Conservation (phyloP, 179 eudicot species). For the Actinidia arguta region DNA sequence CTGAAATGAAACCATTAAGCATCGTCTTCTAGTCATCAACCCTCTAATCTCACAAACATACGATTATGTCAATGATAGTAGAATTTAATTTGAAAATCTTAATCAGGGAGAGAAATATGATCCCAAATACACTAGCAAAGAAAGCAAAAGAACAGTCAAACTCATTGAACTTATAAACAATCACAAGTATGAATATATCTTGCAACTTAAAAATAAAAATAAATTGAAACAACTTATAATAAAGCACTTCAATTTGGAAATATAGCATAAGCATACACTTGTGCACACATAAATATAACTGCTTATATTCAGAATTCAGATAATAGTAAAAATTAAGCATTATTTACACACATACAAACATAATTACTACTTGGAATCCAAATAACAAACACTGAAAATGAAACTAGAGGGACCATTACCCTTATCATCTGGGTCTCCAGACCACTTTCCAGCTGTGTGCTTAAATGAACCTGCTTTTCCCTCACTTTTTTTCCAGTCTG, state of each 20-base stretch:
- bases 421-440: slow-evolving; percentile 72
- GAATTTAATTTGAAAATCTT: slow-evolving; percentile 1
- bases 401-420: slow-evolving; percentile 37
- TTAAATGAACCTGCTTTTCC: slow-evolving; percentile 73
- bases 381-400: slow-evolving; percentile 4
- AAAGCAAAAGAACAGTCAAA: not conserved
- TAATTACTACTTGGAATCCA: not conserved
- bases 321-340: not conserved
- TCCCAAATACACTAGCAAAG: not conserved
- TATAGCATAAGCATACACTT: not conserved
- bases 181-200: not conserved
- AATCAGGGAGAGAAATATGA: not conserved
- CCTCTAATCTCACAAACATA: not conserved
- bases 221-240: not conserved
- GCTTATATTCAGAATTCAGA: not conserved
- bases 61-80: not conserved
- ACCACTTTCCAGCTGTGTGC: slow-evolving; percentile 72
- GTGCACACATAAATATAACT: not conserved
- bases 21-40: too few species aligned
- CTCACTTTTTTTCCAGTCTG: slow-evolving; percentile 74
- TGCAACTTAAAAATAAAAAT: not conserved
- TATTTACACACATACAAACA: too few species aligned
- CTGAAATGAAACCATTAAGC: too few species aligned
- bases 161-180: not conserved
- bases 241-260: slow-evolving; percentile 5